Evolutionary conservation across 495 filamentous ascomycete species (phyloP), one percentile per base, ranked within the genome.

Genomic region (Podospora sp.): DNA sequence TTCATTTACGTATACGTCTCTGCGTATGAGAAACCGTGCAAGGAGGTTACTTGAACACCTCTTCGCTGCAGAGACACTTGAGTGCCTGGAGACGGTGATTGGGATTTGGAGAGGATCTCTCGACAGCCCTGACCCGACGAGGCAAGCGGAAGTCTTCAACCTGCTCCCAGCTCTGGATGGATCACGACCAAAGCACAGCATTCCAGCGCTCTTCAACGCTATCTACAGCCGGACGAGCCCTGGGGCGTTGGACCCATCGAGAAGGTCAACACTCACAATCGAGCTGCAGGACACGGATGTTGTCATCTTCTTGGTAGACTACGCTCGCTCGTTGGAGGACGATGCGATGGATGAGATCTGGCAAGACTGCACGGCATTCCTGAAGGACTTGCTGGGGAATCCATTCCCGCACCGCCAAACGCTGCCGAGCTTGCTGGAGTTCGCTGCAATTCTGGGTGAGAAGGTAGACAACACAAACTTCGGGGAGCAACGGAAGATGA

Each of bases 281-380:
- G 90, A 89, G 65, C 77, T 98, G 6, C 86, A 88, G 25, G 94
- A 97, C 66, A 84, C 86, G 1, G 93, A 96, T 70, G 80, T 98
- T 18, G 92, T 93, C 9, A 86, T 89, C 21, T 99, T 98, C 74
- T 77, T 98, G 63, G 89, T 95, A 6, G 90, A 92, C 57, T 99
- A 98, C 74, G 89, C 93, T 1, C 85, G 87, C 24, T 94, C 93
- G 3, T 81, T 97, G 16, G 95, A 99, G 72, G 95, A 99, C 70
- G 95, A 99, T 81, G 90, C 95, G n/a, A 94, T 98, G 83, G 96
- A 99, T 72, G 95, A 99, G 78, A 97, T 99, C 33, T 99, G 95
- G 95, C 82, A 86, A 46, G 96, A 99, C 72, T 98, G 94, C 75
- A 92, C 92, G 71, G 87, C 89, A 0, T 99, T 99, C 77, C 76